Percentiles rank a stretch among this genome's conserved stretches.
These are phyloP conservation scores for Claviceps purpurea DNA, from an alignment of 2,329 filamentous ascomycete genomes.

Conservation along the genomic window DNA sequence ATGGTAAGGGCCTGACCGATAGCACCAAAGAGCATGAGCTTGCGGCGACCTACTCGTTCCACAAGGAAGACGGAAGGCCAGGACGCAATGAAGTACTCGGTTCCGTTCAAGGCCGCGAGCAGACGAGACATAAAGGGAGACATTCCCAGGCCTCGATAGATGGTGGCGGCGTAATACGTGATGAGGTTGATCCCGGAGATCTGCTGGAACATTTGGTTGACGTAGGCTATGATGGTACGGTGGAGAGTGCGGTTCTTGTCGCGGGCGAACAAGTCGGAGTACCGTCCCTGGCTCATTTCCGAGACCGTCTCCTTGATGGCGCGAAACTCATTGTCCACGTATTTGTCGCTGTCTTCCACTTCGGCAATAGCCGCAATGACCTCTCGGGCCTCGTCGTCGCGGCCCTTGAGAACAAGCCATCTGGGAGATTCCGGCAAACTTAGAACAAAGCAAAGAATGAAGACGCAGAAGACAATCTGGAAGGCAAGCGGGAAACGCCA, in stretches of 20 bases:
- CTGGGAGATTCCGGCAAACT: conserved; percentile 40
- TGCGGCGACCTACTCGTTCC: conserved; percentile 52
- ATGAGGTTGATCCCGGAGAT: conserved; percentile 51
- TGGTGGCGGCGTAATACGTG: conserved; percentile 47
- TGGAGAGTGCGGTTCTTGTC: conserved; percentile 43
- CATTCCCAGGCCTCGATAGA: conserved; percentile 43
- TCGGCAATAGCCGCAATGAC: conserved; percentile 41
- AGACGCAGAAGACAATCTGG: conserved; percentile 42
- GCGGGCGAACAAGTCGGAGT: conserved; percentile 43
- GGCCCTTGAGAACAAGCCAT: conserved; percentile 32
- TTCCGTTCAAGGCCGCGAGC: conserved; percentile 28
- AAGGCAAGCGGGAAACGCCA: conserved; percentile 48
- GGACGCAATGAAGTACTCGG: conserved; percentile 48
- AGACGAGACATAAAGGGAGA: conserved; percentile 43
- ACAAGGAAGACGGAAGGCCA: conserved; percentile 49
- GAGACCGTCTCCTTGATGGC: conserved; percentile 54
- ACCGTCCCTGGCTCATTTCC: conserved; percentile 51
- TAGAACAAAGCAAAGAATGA: conserved; percentile 41
- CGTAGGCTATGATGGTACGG: conserved; percentile 45
- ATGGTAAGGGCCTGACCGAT: conserved; percentile 49
- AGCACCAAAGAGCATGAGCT: conserved; percentile 59
- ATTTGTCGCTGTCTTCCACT: conserved; percentile 40
- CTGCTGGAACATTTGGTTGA: conserved; percentile 53
- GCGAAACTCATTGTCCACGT: conserved; percentile 42
- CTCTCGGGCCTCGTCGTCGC: conserved; percentile 31